Base-by-base conservation (phyloP, 345 rosid species). In the Euphorbia peplus region DNA sequence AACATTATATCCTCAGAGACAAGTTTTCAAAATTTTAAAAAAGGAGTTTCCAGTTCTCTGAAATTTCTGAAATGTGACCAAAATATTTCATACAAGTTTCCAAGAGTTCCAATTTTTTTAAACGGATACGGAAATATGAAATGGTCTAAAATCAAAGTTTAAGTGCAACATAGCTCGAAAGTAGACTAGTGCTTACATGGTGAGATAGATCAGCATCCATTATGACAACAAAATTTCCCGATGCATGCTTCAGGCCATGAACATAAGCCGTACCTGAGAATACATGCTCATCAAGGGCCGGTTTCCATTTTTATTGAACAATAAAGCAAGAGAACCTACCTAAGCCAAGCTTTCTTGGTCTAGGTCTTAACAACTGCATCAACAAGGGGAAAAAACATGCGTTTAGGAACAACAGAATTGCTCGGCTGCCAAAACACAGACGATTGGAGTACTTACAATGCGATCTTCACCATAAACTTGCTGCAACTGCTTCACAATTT, bases 161-260 rank as follows among this genome's bases (percentile, higher is more conserved):
- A n/a, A n/a, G n/a, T n/a, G n/a, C n/a, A n/a, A n/a, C n/a, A n/a
- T n/a, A n/a, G n/a, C 37, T 30, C 35, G 21, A 42, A 68, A 51
- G 53, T 69, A 4, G 22, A 22, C 13, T 12, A 26, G 35, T 25
- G 70, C 95, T 88, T 84, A 90, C 99, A 84, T 95, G 99, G 83
- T 95, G 99, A 35, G 99, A 95, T 48, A 95, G 83, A 87, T 92
- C 99, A 74, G 99, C 99, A 83, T 88, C 99, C 98, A 95, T 92
- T 68, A 95, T 92, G 19, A 95, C 93, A 32, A 95, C 87, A 70
- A 92, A 92, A 74, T 88, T 89, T 19, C 99, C 99, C 1, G 97
- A 79, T 5, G 91, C 98, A 85, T 95, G 91, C 77, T 87, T 90
- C 83, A 95, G 76, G 57, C 99, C 98, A 78, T 92, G 93, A 55